Evolutionary conservation across 2,329 filamentous ascomycete species (phyloP), one percentile per base, ranked within the genome.

Genomic region (Sclerotinia glacialis): DNA sequence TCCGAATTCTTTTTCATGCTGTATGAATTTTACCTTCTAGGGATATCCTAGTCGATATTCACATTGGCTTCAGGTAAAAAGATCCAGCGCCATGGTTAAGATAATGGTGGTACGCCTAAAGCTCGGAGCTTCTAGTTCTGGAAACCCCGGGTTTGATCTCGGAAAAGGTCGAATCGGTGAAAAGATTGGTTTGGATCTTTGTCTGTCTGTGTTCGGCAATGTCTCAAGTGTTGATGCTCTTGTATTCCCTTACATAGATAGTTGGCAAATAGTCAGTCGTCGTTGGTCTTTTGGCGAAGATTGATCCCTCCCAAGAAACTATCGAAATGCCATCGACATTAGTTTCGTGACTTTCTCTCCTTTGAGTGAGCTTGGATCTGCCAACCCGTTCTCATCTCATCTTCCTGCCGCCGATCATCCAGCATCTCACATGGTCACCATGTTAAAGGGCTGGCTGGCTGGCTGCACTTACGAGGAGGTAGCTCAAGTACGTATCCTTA

Each of bases 311-410:
- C n/a, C 23, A 26, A 26, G 7, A 5, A 34, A 49, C 42, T 55
- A 58, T 64, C 23, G 40, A 64, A 49, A 40, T 37, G 14, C 11
- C 9, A 26, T 40, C 26, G 26, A 50, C 28, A 34, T 40, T 65
- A 59, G 42, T 49, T 59, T 59, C 62, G 62, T 58, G 18, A 47
- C 12, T 49, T 65, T 65, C 42, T 65, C 52, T 37, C 37, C 11
- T 65, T 65, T 28, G 26, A 49, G 62, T 42, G 23, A 65, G 11
- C n/a, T 3, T 56, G 28, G 11, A 61, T 49, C 49, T 31, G 58
- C 49, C 28, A 28, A 5, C 23, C 12, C 58, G 12, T 60, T 47
- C 40, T 49, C 58, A 60, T 49, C 44, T 26, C 28, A 60, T 60
- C 28, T 49, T 60, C 44, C 44, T 34, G 46, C 42, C 28, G 44